These are phyloP conservation scores for Claviceps maximensis DNA, from an alignment of 2,329 filamentous ascomycete species.

Conservation along the genomic window DNA sequence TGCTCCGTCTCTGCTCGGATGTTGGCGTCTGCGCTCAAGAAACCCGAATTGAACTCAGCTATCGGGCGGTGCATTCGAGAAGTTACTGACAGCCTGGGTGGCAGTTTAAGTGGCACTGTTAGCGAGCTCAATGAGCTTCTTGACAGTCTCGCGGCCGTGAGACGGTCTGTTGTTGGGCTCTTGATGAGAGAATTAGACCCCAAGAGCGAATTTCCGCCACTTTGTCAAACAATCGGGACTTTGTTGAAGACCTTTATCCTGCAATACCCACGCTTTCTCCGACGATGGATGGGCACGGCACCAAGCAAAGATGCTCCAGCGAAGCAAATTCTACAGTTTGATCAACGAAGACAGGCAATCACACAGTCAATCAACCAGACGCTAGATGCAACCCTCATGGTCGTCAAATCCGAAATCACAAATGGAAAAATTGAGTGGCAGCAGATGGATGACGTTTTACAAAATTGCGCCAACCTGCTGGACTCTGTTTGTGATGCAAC, in stretches of 20 bases:
- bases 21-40: conserved; percentile 39
- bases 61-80: conserved; percentile 31
- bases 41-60: conserved; percentile 20
- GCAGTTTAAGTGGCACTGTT: conserved; percentile 44
- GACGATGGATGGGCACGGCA: conserved; percentile 48
- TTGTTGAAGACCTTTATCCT: conserved; percentile 44
- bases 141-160: conserved; percentile 38
- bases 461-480: conserved; percentile 41
- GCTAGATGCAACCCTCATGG: conserved; percentile 47
- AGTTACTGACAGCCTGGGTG: conserved; percentile 42
- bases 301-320: conserved; percentile 36
- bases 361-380: conserved; percentile 39
- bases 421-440: conserved; percentile 38
- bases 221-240: conserved; percentile 13
- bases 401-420: conserved; percentile 40
- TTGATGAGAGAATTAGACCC: conserved; percentile 22
- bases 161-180: conserved; percentile 39
- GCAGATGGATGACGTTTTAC: conserved; percentile 40
- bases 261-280: conserved; percentile 45
- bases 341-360: conserved; percentile 43
- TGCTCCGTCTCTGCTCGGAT: conserved; percentile 42
- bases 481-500: conserved; percentile 34
- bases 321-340: conserved; percentile 47
- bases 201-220: conserved; percentile 6
- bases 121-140: conserved; percentile 49